A percentile compares a stretch with the other conserved stretches of the same genome.
phyloP scores from a whole-genome alignment of 768 basidiomycete species.

The Termitomyces sp. region DNA sequence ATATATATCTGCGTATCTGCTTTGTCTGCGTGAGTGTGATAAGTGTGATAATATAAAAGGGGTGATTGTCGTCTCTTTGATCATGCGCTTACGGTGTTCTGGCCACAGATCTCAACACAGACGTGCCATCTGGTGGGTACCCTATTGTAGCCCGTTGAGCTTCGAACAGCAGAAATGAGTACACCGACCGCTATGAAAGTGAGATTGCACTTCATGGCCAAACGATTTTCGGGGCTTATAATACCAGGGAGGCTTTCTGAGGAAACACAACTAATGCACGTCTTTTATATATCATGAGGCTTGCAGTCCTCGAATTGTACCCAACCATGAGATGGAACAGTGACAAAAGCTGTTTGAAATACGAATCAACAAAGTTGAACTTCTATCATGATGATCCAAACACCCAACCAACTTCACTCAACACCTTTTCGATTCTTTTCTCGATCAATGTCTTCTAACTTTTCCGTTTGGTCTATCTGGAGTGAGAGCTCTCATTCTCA shows the following conservation, averaged over 20 bases:
- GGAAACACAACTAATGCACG: neutral
- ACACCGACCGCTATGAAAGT: constrained; percentile 4
- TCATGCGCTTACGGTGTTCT: too few species aligned
- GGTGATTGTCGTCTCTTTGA: too few species aligned
- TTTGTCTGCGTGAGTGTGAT: too few species aligned
- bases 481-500: too few species aligned
- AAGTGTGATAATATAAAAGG: too few species aligned
- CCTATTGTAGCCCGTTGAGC: constrained; percentile 39
- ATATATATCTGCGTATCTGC: too few species aligned
- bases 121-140: constrained; percentile 27
- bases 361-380: neutral
- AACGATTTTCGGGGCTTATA: neutral
- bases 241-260: neutral
- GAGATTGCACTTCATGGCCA: neutral
- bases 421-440: neutral
- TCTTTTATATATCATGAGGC: neutral
- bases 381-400: neutral
- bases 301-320: neutral
- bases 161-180: constrained; percentile 26
- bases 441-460: too few species aligned
- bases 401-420: neutral
- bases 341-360: neutral
- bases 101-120: too few species aligned
- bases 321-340: neutral
- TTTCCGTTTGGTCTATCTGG: neutral